Conservation (phyloP, 1,139 yeast species). For the Trichomonascaceae sp. region DNA sequence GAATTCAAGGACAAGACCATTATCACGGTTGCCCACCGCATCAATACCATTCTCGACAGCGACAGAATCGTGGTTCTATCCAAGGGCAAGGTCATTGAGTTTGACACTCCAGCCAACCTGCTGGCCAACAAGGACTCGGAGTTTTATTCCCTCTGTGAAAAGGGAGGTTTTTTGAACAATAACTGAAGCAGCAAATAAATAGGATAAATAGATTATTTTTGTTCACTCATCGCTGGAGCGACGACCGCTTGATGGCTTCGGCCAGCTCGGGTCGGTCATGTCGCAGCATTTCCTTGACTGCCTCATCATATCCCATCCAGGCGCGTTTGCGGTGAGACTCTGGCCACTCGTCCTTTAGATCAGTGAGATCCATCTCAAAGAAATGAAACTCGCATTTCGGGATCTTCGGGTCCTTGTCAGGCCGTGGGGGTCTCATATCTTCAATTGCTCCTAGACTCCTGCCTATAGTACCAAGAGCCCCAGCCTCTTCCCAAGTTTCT, state of each 20-base stretch:
- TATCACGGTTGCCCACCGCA: slow-evolving; percentile 69
- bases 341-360: slow-evolving; percentile 58
- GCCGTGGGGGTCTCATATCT: slow-evolving; percentile 55
- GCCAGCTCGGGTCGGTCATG: slow-evolving; percentile 59
- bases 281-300: slow-evolving; percentile 45
- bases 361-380: slow-evolving; percentile 54
- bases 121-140: slow-evolving; percentile 32
- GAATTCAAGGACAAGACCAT: slow-evolving; percentile 57
- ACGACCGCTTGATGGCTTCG: slow-evolving; percentile 47
- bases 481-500: slow-evolving; percentile 98
- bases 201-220: no score
- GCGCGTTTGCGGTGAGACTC: slow-evolving; percentile 50
- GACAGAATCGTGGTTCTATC: slow-evolving; percentile 62
- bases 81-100: slow-evolving; percentile 54
- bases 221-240: slow-evolving; percentile 11
- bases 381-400: slow-evolving; percentile 78
- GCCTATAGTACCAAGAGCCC: slow-evolving; percentile 54
- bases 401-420: slow-evolving; percentile 28
- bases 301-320: slow-evolving; percentile 70
- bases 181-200: no score
- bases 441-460: slow-evolving; percentile 48
- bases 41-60: slow-evolving; percentile 71
- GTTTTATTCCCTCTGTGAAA: slow-evolving; percentile 56
- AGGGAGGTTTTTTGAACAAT: slow-evolving; percentile 36
- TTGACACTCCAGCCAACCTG: slow-evolving; percentile 46